Base-by-base conservation (phyloP, 1,139 yeast genomes). In the Kurtzmaniella quercitrusa region DNA sequence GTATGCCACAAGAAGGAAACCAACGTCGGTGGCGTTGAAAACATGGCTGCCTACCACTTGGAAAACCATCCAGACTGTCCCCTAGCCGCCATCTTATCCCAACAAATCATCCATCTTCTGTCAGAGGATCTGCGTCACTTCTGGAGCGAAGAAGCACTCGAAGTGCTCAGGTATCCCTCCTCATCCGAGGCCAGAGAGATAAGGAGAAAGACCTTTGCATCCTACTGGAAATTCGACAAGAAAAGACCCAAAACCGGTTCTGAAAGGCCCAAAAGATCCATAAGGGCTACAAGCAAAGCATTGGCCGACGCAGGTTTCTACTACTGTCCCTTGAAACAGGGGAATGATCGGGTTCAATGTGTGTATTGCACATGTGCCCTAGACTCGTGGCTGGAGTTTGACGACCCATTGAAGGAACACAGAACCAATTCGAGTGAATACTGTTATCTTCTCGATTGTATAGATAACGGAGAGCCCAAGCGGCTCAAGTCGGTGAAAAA, bases 311-410 rank as follows among this genome's bases (percentile, higher is more conserved):
- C 82, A 10, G 87, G 88, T 1, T 79, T 82, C 50, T 71, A 72
- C 43, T 77, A 70, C 50, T 60, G 73, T 12, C 77, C 83, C 0
- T 51, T 60, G 12, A 62, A 65, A 3, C 51, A 53, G 2, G 69
- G 62, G 19, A 87, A 82, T 50, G 95, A 86, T 56, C 64, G 79
- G n/a, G 86, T 80, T 0, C 70, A 75, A 11, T 88, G 96, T 54
- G 70, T 82, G 48, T 85, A 84, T 54, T 88, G 96, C 60, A 82
- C 77, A 7, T 66, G 81, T 16, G 70, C 82, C 1, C 66, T 88
- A 17, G 88, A 82, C 50, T 82, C 81, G 3, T 88, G 95, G 95
- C 88, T 79, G 49, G 60, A 64, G 1, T 69, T 68, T 2, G 95
- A 88, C 60, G 81, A 77, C 48, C 94, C 94, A 0, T 49, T 75